Conservation (phyloP, 208 protist species). For the Leishmania tropica region DNA sequence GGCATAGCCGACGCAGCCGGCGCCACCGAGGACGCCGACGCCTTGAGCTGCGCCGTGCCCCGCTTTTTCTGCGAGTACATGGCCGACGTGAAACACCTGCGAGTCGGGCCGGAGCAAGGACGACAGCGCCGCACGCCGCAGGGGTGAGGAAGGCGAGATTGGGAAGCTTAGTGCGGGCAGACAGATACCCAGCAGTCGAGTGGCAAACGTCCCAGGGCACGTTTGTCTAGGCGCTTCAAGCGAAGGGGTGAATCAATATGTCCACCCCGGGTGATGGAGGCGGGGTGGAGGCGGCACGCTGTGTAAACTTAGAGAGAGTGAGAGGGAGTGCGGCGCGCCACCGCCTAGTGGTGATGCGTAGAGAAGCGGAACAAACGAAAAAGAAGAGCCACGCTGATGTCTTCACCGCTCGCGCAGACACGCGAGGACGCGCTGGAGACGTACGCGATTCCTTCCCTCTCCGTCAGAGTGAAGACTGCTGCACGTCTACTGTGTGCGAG, state of each 20-base stretch:
- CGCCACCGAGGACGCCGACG: neutral
- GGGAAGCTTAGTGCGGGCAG: neutral
- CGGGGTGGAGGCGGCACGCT: neutral
- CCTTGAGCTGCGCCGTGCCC: conserved; percentile 6
- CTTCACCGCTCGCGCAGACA: neutral
- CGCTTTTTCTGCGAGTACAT: conserved; percentile 12
- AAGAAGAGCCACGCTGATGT: neutral
- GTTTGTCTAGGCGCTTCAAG: neutral
- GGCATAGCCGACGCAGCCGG: conserved; percentile 17
- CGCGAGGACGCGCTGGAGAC: neutral
- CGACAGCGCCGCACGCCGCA: neutral
- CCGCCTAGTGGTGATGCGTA: neutral
- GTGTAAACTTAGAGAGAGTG: neutral
- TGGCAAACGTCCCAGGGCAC: neutral
- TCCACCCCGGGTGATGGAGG: neutral
- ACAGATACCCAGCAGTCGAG: neutral
- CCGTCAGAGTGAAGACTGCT: neutral
- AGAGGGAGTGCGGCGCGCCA: neutral
- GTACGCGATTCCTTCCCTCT: neutral
- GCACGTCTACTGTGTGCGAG: neutral
- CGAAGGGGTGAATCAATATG: neutral
- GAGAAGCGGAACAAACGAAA: neutral
- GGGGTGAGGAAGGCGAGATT: neutral
- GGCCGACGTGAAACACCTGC: neutral
- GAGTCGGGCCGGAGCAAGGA: neutral